Evolutionary conservation across 108 stramenopile species (phyloP), one percentile per base, ranked within the genome.

Genomic region (Cylindrotheca fusiformis): DNA sequence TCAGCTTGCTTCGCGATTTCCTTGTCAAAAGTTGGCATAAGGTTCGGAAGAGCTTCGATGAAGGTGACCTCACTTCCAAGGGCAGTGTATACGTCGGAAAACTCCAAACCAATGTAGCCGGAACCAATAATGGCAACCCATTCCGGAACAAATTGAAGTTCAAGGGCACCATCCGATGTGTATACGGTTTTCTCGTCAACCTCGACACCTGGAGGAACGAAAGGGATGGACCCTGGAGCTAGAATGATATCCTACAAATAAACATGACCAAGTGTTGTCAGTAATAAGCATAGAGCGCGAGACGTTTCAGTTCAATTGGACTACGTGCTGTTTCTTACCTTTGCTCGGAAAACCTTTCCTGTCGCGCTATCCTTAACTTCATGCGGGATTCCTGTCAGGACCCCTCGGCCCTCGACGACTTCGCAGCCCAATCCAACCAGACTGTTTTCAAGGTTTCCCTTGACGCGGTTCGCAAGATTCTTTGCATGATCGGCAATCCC

Each of bases 81-180:
- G 0, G 97, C 98, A 20, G 98, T 98, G 90, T 97, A 98, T 2
- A 98, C 96, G 71, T 98, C 98, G 27, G 85, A 81, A 74, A 98
- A 98, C 78, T 99, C 98, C 44, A 99, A 84, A 8, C 98, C 98
- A 74, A 99, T 99, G 92, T 96, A 96, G 31, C 98, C 98, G 32
- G 95, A 96, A 18, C 98, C 98, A 54, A 99, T 87, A 71, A 99
- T 97, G 53, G 96, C 98, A 19, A 97, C 96, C 87, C 95, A 98
- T 69, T 97, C 94, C 17, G 97, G 97, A 20, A 97, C 95, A 51
- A 74, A 86, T 44, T 79, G 82, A 26, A 97, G 80, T 58, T 94
- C 79, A 31, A 99, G 81, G 25, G 93, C 96, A 31, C 96, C 97
- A 69, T 99, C 96, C 46, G 95, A 96, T 19, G 98, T 97, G 74